Base-by-base conservation (phyloP, 768 basidiomycete species). In the Trametes maxima region DNA sequence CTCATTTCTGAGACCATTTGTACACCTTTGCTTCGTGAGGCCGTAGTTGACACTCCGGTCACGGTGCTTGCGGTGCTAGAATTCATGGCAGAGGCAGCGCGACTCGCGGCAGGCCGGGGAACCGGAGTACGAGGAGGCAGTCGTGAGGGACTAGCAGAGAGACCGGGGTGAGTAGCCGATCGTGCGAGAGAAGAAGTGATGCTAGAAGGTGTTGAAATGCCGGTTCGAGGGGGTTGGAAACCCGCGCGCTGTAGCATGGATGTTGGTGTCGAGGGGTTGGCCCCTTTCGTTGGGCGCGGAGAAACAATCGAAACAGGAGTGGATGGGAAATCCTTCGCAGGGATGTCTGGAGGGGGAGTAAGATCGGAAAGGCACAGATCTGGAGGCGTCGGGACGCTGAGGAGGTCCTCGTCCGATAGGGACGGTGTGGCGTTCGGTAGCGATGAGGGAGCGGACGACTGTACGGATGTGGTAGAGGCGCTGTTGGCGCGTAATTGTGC, bases 1-100 rank as follows among this genome's bases (percentile, higher is more conserved):
- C 93, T 85, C 89, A 95, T 92, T 71, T 94, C 93, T 22, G 90
- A 89, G 5, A 94, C 91, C 93, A 95, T 94, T 69, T 94, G 92
- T 3, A 93, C 90, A 25, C 92, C 92, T 71, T 86, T 89, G 72
- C 83, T 92, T 77, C 80, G 89, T 4, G 89, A 82, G 13, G 83
- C 75, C 3, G 82, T 82, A 55, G 79, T 66, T 8, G 72, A 71
- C 42, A 76, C 53, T 56, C 62, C 71, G 49, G 62, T 67, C 7
- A 71, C 66, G 10, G 74, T 63, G n/a, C 64, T 66, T 24, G 70
- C 55, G 14, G 61, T 60, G 43, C 75, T 76, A 36, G 79, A 67
- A 39, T 72, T 73, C 7, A 64, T 16, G 3, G 62, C 44, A 42
- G 79, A 76, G 24, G 72, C 65, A 60, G 75, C 80, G 33, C 80